phyloP scores from a whole-genome alignment of 345 rosid genomes.

The Euclidium syriacum region DNA sequence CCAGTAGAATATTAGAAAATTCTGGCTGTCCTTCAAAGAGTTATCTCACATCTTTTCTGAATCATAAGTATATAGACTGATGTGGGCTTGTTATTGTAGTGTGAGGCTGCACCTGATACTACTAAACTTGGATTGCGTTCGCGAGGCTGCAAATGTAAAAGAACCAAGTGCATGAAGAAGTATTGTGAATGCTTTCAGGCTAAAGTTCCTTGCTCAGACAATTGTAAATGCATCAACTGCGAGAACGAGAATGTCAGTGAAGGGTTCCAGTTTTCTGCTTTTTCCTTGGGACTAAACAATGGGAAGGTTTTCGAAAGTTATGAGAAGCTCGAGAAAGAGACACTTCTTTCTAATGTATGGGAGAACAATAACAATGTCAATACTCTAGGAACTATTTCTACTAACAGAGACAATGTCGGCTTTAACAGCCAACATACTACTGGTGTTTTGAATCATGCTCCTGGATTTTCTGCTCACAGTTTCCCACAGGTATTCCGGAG shows the following conservation, averaged over 20 bases:
- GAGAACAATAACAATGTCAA: neutral
- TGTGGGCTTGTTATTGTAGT: slow-evolving; percentile 21
- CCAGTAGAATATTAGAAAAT: neutral
- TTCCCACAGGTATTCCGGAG: slow-evolving; percentile 20
- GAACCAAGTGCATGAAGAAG: slow-evolving; percentile 42
- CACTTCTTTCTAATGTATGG: slow-evolving; percentile 27
- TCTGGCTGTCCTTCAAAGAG: neutral
- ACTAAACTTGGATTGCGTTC: slow-evolving; percentile 29
- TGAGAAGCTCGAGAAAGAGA: slow-evolving; percentile 37
- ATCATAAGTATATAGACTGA: neutral
- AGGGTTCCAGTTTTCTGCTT: neutral
- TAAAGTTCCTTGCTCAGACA: slow-evolving; percentile 41
- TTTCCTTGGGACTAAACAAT: neutral
- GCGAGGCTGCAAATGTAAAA: slow-evolving; percentile 57
- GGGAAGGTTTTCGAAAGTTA: slow-evolving; percentile 7
- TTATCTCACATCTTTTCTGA: neutral
- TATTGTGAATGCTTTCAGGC: slow-evolving; percentile 66
- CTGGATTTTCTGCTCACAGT: slow-evolving; percentile 3
- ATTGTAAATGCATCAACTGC: slow-evolving; percentile 49
- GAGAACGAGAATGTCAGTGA: slow-evolving; percentile 36
- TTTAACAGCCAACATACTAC: neutral
- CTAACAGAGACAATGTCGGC: neutral
- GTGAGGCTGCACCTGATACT: slow-evolving; percentile 18
- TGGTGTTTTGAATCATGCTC: neutral
- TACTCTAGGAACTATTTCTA: neutral